A percentile compares a stretch with the other conserved stretches of the same genome.
Conservation (phyloP, 345 rosid species). For the Angophora floribunda region DNA sequence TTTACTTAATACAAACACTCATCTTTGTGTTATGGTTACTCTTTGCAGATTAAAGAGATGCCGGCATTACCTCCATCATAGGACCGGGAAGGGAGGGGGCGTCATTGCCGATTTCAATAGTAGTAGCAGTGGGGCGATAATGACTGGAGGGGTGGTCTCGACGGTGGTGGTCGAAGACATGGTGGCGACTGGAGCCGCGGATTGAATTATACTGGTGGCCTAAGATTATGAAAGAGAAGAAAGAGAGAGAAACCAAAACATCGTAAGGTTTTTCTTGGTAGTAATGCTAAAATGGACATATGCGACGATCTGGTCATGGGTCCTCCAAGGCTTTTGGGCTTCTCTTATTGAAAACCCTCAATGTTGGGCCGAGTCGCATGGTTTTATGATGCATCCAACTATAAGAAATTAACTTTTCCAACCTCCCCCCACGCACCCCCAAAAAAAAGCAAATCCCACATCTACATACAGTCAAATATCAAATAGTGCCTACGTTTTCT, state of each 20-base stretch:
- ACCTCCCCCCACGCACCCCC: not conserved
- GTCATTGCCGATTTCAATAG: not conserved
- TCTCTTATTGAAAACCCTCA: not conserved
- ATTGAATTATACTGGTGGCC: not conserved
- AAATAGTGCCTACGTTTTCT: not conserved
- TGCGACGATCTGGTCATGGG: not conserved
- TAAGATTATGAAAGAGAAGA: not conserved
- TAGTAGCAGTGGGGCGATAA: not conserved
- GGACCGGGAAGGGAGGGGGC: not conserved
- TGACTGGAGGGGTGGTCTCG: not conserved
- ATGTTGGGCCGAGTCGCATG: not conserved
- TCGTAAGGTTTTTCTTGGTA: not conserved
- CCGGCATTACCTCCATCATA: not conserved
- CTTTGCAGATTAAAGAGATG: not conserved
- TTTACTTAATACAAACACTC: not conserved
- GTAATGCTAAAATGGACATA: not conserved
- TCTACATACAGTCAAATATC: not conserved
- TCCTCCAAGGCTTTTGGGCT: not conserved
- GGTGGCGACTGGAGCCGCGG: not conserved
- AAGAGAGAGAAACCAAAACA: not conserved
- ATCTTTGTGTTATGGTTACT: not conserved
- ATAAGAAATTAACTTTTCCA: fast-evolving
- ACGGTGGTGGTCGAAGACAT: not conserved
- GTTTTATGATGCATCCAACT: not conserved
- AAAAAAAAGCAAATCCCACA: not conserved